These are phyloP conservation scores for Moesziomyces antarcticus DNA, from an alignment of 1,284 basidiomycete species.

Conservation along the genomic window DNA sequence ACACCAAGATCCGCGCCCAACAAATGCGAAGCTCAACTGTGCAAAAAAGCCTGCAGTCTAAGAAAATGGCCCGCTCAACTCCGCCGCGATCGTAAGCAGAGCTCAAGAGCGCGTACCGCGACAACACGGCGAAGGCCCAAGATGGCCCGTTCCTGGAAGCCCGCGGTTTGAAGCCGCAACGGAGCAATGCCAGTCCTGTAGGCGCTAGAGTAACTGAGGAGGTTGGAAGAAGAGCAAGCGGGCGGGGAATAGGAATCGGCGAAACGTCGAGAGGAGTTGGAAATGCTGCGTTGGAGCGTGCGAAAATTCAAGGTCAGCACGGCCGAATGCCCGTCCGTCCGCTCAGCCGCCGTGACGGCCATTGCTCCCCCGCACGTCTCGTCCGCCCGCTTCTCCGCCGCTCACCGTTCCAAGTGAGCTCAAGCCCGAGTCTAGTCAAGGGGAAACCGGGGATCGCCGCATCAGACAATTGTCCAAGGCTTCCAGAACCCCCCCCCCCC, in stretches of 20 bases:
- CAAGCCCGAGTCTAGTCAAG: not conserved
- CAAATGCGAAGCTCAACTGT: no score
- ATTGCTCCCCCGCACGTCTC: not conserved
- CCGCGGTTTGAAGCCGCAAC: no score
- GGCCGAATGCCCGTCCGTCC: no score
- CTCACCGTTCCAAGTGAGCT: not conserved
- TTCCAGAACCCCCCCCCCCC: not conserved
- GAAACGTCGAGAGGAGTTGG: no score
- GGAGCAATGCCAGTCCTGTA: no score
- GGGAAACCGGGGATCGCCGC: not conserved
- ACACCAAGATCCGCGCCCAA: constrained; percentile 1
- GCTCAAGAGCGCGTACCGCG: not conserved
- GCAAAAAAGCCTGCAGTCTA: not conserved
- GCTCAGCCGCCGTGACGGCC: not conserved
- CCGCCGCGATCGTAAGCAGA: not conserved
- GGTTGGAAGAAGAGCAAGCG: not conserved
- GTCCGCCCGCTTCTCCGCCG: no score
- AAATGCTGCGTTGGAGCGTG: not conserved
- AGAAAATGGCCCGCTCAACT: not conserved
- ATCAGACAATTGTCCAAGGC: not conserved
- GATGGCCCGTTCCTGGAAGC: no score
- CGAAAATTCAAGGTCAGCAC: not conserved
- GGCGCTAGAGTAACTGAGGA: no score
- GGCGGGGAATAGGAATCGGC: not conserved
- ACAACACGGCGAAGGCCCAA: not conserved